Conservation (phyloP, 805 yeast species). For the Debaryomyces hansenii region DNA sequence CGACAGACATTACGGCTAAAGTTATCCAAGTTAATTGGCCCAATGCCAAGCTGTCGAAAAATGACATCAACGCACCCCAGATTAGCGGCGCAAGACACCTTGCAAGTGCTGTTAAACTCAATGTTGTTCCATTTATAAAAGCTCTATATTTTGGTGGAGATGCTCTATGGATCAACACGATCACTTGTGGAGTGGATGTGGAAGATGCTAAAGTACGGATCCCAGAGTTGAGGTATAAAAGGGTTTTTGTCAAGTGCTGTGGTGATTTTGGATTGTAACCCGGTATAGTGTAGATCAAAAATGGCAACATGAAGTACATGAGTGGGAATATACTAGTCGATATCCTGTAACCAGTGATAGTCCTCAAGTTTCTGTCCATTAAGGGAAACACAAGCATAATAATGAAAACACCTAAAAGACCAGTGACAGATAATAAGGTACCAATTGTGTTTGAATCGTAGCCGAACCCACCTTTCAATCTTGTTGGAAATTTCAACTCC, state of each 20-base stretch:
- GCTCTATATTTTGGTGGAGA: conserved; percentile 57
- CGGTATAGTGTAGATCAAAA: conserved; percentile 42
- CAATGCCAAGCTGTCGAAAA: conserved; percentile 20
- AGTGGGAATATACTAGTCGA: conserved; percentile 45
- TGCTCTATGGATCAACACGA: conserved; percentile 54
- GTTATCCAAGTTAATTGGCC: conserved; percentile 34
- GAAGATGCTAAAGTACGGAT: conserved; percentile 40
- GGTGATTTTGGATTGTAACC: conserved; percentile 29
- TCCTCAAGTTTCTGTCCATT: conserved; percentile 47
- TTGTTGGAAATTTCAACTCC: conserved; percentile 46
- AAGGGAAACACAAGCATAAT: conserved; percentile 52
- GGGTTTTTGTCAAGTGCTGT: conserved; percentile 13
- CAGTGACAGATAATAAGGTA: conserved; percentile 49
- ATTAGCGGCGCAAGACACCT: conserved; percentile 56
- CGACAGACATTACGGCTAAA: conserved; percentile 22
- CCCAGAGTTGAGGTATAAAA: conserved; percentile 28
- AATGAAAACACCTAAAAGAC: conserved; percentile 51
- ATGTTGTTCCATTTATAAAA: conserved; percentile 56
- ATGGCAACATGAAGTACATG: conserved; percentile 48
- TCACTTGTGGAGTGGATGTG: conserved; percentile 52
- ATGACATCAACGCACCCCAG: conserved; percentile 50
- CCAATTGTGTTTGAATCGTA: conserved; percentile 49
- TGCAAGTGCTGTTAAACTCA: conserved; percentile 54
- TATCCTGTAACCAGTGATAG: conserved; percentile 44
- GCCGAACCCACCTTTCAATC: conserved; percentile 54